Evolutionary conservation across 306 rosid genomes (phyloP).

Genomic region (Arachis hypogaea): DNA sequence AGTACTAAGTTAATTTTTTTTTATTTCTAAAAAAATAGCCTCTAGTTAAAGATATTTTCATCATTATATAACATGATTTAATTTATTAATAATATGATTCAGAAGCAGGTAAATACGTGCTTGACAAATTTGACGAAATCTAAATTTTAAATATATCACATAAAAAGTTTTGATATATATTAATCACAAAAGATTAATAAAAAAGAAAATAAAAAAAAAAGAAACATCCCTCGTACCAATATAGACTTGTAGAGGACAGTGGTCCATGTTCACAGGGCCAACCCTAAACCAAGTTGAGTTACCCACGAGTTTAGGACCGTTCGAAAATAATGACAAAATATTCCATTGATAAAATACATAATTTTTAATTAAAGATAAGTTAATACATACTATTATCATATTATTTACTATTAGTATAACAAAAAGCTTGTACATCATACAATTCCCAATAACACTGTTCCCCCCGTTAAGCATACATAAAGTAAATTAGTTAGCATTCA

Average conservation of each 20-base stretch:
- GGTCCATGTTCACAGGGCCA: conserved; percentile 14
- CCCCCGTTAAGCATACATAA: conserved; percentile 7
- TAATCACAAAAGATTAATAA: too few species aligned
- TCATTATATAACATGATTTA: too few species aligned
- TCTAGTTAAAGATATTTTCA: too few species aligned
- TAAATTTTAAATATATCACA: too few species aligned
- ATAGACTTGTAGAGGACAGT: conserved; percentile 22
- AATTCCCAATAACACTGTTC: conserved; percentile 41
- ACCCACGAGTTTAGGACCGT: conserved; percentile 76
- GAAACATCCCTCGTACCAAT: background rate
- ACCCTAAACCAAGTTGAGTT: conserved; percentile 44
- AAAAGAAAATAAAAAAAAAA: too few species aligned
- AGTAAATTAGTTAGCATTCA: background rate
- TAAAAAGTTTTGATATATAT: too few species aligned
- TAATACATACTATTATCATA: background rate
- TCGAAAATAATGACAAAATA: conserved; percentile 34
- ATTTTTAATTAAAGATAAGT: background rate
- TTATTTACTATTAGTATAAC: background rate
- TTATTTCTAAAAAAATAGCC: too few species aligned
- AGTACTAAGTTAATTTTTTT: too few species aligned
- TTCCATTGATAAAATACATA: background rate
- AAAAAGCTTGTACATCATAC: conserved; percentile 40
- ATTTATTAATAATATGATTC: too few species aligned
- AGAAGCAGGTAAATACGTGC: too few species aligned
- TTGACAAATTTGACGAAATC: too few species aligned